A percentile compares a stretch with the other conserved stretches of the same genome.
phyloP scores from a whole-genome alignment of 192 early-diverging fungal species.

The Backusella sp. region DNA sequence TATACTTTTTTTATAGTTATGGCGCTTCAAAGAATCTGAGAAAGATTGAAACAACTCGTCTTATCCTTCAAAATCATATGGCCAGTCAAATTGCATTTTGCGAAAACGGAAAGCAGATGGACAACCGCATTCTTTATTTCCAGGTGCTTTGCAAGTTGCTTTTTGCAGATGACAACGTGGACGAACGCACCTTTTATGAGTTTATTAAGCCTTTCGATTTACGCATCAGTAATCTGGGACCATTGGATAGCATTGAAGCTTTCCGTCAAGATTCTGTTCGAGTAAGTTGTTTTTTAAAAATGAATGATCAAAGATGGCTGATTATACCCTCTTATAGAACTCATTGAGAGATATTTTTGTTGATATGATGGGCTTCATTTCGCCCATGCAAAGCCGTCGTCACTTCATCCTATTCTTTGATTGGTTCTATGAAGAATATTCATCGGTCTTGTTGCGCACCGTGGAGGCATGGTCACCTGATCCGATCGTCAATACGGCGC shows the following conservation, averaged over 20 bases:
- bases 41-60: constrained; percentile 67
- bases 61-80: constrained; percentile 72
- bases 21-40: constrained; percentile 74
- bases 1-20: constrained; percentile 46
- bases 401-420: constrained; percentile 75
- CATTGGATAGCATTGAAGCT: constrained; percentile 50
- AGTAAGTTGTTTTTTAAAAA: constrained; percentile 19
- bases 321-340: constrained; percentile 33
- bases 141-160: constrained; percentile 73
- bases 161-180: constrained; percentile 61
- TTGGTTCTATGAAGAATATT: constrained; percentile 79
- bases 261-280: constrained; percentile 53
- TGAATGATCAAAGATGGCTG: background rate
- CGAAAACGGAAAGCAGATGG: constrained; percentile 53
- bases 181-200: constrained; percentile 59
- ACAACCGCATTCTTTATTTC: constrained; percentile 74
- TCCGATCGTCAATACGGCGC: constrained; percentile 63
- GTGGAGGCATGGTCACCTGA: constrained; percentile 68
- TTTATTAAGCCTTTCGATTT: constrained; percentile 73
- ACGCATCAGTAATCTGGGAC: constrained; percentile 51
- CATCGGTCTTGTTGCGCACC: constrained; percentile 59
- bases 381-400: constrained; percentile 56
- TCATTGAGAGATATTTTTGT: constrained; percentile 63
- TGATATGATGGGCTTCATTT: constrained; percentile 77
- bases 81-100: constrained; percentile 73